These are phyloP conservation scores for Medicago lupulina DNA, from an alignment of 306 rosid genomes.

Conservation along the genomic window DNA sequence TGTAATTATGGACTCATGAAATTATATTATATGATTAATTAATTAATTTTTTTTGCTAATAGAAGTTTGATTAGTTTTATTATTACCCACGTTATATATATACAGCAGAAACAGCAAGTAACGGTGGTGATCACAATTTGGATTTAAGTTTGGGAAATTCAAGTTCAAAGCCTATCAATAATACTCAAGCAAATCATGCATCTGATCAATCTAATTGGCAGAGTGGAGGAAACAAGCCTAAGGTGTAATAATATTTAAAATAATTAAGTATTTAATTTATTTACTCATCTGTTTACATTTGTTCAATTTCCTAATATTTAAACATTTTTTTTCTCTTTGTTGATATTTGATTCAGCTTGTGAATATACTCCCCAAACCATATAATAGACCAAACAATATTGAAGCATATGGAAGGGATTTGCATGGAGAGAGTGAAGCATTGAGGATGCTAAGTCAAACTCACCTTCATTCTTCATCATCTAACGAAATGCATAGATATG, in stretches of 20 bases:
- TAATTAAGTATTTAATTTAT: not conserved
- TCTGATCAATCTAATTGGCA: slow-evolving; percentile 48
- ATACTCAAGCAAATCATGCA: slow-evolving; percentile 19
- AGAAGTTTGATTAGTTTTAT: not conserved
- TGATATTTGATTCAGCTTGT: slow-evolving; percentile 32
- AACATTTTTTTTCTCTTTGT: not conserved
- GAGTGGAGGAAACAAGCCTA: slow-evolving; percentile 47
- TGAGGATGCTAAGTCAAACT: slow-evolving; percentile 58
- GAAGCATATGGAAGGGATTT: slow-evolving; percentile 51
- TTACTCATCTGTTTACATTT: not conserved
- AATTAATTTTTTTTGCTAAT: not conserved
- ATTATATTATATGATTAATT: not conserved
- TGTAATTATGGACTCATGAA: not conserved
- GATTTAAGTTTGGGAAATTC: slow-evolving; percentile 80
- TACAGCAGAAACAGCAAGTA: slow-evolving; percentile 52
- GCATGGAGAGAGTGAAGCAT: slow-evolving; percentile 62
- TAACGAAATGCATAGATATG: slow-evolving; percentile 56
- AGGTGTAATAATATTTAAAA: slow-evolving; percentile 33
- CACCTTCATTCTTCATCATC: slow-evolving; percentile 63
- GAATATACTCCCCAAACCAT: slow-evolving; percentile 52
- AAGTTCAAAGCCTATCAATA: slow-evolving; percentile 45
- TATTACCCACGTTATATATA: not conserved
- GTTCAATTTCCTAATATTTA: slow-evolving; percentile 14
- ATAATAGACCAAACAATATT: slow-evolving; percentile 46
- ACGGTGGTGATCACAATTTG: slow-evolving; percentile 58